phyloP scores from a whole-genome alignment of 805 yeast species.

The Myxozyma udenii region DNA sequence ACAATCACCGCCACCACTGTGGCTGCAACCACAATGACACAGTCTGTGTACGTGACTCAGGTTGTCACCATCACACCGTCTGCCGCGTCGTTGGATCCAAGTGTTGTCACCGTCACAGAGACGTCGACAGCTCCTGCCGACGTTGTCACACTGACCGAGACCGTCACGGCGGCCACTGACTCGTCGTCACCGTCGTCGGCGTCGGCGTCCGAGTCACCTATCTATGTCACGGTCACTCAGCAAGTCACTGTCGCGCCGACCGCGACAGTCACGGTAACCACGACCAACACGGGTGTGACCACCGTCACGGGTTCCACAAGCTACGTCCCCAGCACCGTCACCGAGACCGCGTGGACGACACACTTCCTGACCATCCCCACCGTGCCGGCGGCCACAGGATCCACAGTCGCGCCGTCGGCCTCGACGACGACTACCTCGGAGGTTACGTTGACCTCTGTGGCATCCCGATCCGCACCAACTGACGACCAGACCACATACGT shows the following conservation, averaged over 20 bases:
- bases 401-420: not conserved
- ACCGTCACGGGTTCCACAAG: conserved; percentile 1
- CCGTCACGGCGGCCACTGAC: not conserved
- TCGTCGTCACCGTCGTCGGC: not conserved
- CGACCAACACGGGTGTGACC: not conserved
- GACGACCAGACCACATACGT: conserved; percentile 9
- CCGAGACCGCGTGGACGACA: not conserved
- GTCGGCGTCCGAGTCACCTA: not conserved
- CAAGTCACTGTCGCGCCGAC: conserved; percentile 9
- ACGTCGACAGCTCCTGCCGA: conserved; percentile 2
- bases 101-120: not conserved
- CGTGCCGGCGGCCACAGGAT: not conserved
- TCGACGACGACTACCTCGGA: not conserved
- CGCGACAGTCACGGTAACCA: conserved; percentile 5
- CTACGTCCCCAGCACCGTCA: conserved; percentile 2
- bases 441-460: not conserved
- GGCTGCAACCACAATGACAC: not conserved
- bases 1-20: not conserved
- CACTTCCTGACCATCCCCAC: conserved; percentile 4
- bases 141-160: not conserved
- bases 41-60: conserved; percentile 7
- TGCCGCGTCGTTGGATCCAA: too few relatives aligned
- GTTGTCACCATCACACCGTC: conserved; percentile 9
- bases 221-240: conserved; percentile 11
- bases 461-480: not conserved